Conservation (phyloP, 257 asterid species). For the Jasminum sambac region DNA sequence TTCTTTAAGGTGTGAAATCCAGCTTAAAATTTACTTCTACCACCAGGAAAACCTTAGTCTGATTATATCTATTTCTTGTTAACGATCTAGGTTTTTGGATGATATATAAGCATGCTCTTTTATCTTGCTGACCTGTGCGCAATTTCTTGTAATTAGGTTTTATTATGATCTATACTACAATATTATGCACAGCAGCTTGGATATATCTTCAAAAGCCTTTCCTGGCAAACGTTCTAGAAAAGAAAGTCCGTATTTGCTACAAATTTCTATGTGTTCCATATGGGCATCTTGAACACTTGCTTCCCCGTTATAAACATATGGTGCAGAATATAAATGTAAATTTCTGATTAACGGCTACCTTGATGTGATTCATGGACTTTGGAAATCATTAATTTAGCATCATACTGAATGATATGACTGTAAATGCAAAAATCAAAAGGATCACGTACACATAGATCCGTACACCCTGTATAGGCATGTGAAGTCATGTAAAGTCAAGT, state of each 20-base stretch:
- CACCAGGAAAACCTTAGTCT: background rate
- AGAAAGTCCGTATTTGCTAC: background rate
- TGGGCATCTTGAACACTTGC: conserved; percentile 7
- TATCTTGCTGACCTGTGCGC: background rate
- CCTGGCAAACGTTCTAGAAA: background rate
- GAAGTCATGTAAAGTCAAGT: background rate
- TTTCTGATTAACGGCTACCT: background rate
- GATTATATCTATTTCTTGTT: background rate
- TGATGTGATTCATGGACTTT: background rate
- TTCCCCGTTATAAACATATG: background rate
- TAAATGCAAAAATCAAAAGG: background rate
- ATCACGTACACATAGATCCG: background rate
- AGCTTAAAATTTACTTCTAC: conserved; percentile 5
- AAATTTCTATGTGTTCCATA: background rate
- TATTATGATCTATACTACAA: background rate
- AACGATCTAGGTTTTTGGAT: background rate
- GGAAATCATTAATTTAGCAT: conserved; percentile 10
- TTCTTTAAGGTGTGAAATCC: conserved; percentile 26
- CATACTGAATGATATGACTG: background rate
- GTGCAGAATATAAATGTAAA: conserved; percentile 11
- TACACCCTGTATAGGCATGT: background rate
- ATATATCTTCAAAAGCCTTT: background rate
- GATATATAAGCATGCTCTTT: background rate
- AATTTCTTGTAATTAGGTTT: background rate
- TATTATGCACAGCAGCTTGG: background rate